Percentiles rank a stretch among this genome's conserved stretches.
phyloP scores from a whole-genome alignment of 169 alveolate genomes.

The Theileria parva region DNA sequence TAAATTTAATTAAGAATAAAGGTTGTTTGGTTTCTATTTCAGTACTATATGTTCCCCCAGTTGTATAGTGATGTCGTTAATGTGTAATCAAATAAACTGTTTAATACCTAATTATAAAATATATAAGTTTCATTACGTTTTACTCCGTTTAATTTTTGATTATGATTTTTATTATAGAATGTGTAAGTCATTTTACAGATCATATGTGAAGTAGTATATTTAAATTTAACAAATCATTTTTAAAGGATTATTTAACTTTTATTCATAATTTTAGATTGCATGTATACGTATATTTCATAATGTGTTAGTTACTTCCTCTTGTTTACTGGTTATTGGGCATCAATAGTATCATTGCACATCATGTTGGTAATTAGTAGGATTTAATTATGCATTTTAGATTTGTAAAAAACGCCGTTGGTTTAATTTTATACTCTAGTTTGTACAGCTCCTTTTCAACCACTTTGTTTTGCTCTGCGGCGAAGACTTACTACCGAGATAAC shows the following conservation, averaged over 20 bases:
- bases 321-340: constrained; percentile 5
- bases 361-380: background rate
- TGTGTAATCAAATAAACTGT: background rate
- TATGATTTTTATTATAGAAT: background rate
- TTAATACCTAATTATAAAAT: background rate
- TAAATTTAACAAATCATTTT: too few species aligned
- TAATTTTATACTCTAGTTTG: background rate
- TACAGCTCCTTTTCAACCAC: background rate
- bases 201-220: background rate
- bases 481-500: background rate
- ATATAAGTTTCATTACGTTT: too few species aligned
- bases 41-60: background rate
- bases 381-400: constrained; percentile 17
- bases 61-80: background rate
- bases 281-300: background rate
- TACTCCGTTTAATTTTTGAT: too few species aligned
- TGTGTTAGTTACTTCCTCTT: background rate
- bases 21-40: background rate
- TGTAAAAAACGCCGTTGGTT: background rate
- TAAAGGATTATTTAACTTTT: background rate
- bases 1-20: too few species aligned
- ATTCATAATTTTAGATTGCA: background rate
- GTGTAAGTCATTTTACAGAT: background rate
- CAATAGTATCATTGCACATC: background rate
- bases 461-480: background rate